These are phyloP conservation scores for Thermomyces lanuginosus DNA, from an alignment of 2,329 filamentous ascomycete species.

Conservation along the genomic window DNA sequence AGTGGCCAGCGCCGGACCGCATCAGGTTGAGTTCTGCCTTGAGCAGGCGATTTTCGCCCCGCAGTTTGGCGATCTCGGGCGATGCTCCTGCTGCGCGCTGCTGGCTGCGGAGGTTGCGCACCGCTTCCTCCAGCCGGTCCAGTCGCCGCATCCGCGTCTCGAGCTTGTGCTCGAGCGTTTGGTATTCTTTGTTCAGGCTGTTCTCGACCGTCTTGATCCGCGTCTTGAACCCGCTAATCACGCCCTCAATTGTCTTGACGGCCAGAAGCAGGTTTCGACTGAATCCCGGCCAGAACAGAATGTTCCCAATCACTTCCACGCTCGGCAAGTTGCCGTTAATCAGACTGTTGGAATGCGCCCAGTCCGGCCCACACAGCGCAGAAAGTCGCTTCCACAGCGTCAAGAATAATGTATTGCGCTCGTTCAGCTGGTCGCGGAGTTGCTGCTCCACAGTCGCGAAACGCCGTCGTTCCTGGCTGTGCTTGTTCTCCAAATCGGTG, in stretches of 20 bases:
- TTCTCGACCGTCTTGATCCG: constrained; percentile 76
- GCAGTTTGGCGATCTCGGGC: constrained; percentile 43
- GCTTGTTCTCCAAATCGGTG: constrained; percentile 66
- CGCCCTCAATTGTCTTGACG: constrained; percentile 69
- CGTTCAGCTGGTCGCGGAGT: constrained; percentile 71
- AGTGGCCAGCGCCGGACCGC: constrained; percentile 45
- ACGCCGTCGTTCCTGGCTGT: constrained; percentile 60
- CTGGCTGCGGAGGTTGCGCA: constrained; percentile 42
- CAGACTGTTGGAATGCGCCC: constrained; percentile 75
- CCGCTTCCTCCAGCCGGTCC: constrained; percentile 67
- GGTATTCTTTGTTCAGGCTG: constrained; percentile 81
- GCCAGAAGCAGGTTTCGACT: constrained; percentile 77
- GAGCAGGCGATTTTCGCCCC: constrained; percentile 43
- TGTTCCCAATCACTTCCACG: constrained; percentile 68
- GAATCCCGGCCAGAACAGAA: constrained; percentile 62
- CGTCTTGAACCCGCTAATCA: constrained; percentile 60
- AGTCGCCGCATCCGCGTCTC: constrained; percentile 69
- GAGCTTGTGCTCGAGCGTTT: constrained; percentile 64
- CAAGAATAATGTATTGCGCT: constrained; percentile 76
- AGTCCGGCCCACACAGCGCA: constrained; percentile 73
- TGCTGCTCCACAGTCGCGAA: constrained; percentile 60
- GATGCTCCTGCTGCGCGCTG: constrained; percentile 19
- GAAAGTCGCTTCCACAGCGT: constrained; percentile 83
- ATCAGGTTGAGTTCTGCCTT: constrained; percentile 52
- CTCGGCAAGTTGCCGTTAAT: constrained; percentile 78